phyloP scores from a whole-genome alignment of 2,329 filamentous ascomycete genomes.

The Claviceps cyperi region DNA sequence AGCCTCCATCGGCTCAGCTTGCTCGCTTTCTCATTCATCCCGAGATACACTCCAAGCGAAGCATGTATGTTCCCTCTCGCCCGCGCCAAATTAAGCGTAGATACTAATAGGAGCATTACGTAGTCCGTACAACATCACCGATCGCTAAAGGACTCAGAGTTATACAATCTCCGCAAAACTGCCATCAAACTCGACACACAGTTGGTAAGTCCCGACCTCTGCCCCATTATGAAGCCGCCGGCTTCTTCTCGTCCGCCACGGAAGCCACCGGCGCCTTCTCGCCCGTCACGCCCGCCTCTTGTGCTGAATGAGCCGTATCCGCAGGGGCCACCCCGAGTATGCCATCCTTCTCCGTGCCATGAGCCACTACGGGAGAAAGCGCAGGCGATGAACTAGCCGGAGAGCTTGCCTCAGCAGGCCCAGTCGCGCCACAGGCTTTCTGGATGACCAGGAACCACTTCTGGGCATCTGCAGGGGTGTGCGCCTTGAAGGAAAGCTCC shows the following conservation, averaged over 20 bases:
- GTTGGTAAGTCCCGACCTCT: too few relatives aligned
- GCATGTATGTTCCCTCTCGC: too few relatives aligned
- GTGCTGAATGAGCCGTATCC: conserved; percentile 20
- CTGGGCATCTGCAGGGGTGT: conserved; percentile 62
- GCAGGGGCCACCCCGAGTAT: conserved; percentile 6
- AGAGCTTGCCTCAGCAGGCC: conserved; percentile 20
- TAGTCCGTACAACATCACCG: too few relatives aligned
- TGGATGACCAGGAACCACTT: conserved; percentile 73
- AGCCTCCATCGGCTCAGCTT: too few relatives aligned
- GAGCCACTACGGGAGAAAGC: neutral
- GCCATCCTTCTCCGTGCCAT: conserved; percentile 4
- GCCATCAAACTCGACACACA: too few relatives aligned
- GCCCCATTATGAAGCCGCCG: neutral
- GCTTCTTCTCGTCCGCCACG: conserved; percentile 2
- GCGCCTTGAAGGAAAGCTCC: conserved; percentile 79
- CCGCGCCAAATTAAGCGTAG: too few relatives aligned
- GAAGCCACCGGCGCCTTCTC: conserved; percentile 9
- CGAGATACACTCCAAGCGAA: too few relatives aligned
- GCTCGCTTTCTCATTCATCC: too few relatives aligned
- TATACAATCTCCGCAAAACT: too few relatives aligned
- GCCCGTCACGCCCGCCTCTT: conserved; percentile 33
- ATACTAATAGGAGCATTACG: too few relatives aligned
- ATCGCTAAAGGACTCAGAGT: too few relatives aligned
- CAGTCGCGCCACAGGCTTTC: conserved; percentile 39
- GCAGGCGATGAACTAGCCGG: conserved; percentile 4